Base-by-base conservation (phyloP, 2,329 filamentous ascomycete species). In the Nigrospora osmanthi region DNA sequence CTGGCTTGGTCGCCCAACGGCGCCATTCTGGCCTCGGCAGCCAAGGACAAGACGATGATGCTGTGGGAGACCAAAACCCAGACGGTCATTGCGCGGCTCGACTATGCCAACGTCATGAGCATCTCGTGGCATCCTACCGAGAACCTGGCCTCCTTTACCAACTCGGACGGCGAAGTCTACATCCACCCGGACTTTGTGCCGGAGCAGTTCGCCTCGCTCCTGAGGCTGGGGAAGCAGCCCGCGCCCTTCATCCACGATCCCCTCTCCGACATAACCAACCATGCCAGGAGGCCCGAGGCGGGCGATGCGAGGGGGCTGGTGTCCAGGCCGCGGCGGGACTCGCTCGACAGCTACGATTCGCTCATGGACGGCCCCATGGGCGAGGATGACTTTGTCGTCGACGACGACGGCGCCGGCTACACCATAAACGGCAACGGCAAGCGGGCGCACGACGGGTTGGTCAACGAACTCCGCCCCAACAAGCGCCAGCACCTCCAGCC, bases 361-460 rank as follows among this genome's bases (percentile, higher is more conserved):
- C 80, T 95, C n/a, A 73, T 95, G 3, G 31, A 76, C 16, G 79
- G 80, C 1, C 68, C 68, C 14, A 60, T 77, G 57, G 64, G 73
- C 54, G 71, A 73, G 23, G 86, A 89, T 36, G 88, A 89, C 51
- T 98, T 97, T 61, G 87, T 98, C 2, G 82, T 89, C 6, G 93
- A 98, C 56, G 93, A 98, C 51, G 93, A 98, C 59, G 90, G 90
- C 11, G 91, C 89, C 32, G 93, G 91, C 36, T 97, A 97, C 64
- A 78, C 82, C 1, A 68, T 83, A 35, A 80, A 72, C 33, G 61
- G 58, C 11, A 65, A 69, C 31, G 67, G 67, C 39, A 81, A 81
- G 56, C 69, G 77, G 30, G 56, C 66, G 0, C 69, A 69, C 16
- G 72, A 73, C 3, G 70, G 67, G 10, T 69, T 82, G 15, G 86